phyloP scores from a whole-genome alignment of 345 rosid genomes.

The Salix arbutifolia region DNA sequence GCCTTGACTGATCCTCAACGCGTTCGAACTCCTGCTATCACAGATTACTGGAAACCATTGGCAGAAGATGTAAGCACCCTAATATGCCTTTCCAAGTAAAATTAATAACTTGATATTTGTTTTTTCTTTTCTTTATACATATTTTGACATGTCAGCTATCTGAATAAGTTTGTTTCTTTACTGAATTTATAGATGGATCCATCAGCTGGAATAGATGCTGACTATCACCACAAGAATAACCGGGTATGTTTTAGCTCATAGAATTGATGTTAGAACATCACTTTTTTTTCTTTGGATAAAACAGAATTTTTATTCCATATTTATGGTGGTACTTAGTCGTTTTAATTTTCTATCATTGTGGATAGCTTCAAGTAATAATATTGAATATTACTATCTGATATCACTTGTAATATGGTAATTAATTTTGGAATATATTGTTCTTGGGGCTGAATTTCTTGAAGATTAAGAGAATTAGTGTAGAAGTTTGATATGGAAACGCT shows the following conservation, averaged over 20 bases:
- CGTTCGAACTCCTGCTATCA: constrained; percentile 77
- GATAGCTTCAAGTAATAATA: neutral
- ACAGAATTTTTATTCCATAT: neutral
- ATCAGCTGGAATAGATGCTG: constrained; percentile 86
- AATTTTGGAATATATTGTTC: neutral
- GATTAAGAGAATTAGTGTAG: neutral
- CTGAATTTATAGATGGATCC: constrained; percentile 75
- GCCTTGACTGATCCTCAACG: constrained; percentile 87
- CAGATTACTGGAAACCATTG: constrained; percentile 94
- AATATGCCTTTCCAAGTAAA: constrained; percentile 4
- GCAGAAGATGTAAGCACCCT: constrained; percentile 79
- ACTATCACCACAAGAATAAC: constrained; percentile 87
- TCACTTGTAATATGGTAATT: neutral
- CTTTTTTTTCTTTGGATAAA: neutral
- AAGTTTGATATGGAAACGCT: neutral
- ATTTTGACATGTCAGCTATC: neutral
- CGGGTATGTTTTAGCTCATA: constrained; percentile 42
- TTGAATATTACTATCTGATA: neutral
- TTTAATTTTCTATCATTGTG: neutral
- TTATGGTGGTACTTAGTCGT: neutral
- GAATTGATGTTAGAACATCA: neutral
- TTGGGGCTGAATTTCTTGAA: neutral
- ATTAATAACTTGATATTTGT: neutral
- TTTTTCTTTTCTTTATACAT: neutral
- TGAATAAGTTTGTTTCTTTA: constrained; percentile 5